Evolutionary conservation across 2,329 filamentous ascomycete species (phyloP).

Genomic region (Lachnellula arida): DNA sequence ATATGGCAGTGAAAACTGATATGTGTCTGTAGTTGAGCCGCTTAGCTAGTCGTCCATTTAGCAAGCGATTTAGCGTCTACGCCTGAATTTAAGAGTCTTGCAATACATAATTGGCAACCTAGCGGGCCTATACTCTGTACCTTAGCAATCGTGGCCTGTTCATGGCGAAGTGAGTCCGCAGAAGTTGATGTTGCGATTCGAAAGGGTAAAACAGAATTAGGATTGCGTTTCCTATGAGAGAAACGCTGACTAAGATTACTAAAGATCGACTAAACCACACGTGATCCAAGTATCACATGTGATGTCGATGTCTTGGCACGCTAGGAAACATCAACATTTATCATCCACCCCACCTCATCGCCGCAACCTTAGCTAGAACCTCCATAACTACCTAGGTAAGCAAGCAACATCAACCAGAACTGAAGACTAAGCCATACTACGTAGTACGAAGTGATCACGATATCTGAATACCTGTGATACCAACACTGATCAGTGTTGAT

Average conservation of each 20-base stretch:
- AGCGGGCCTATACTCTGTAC: neutral
- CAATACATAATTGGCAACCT: neutral
- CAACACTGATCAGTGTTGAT: too few species aligned
- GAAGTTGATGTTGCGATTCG: neutral
- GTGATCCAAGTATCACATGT: too few species aligned
- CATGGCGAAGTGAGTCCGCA: neutral
- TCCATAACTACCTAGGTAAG: too few species aligned
- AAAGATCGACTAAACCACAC: too few species aligned
- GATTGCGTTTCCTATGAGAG: neutral
- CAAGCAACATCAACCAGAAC: too few species aligned
- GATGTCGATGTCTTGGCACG: neutral
- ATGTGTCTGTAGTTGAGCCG: too few species aligned
- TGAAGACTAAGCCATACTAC: too few species aligned
- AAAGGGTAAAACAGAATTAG: neutral
- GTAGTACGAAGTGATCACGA: too few species aligned
- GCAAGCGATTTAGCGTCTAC: neutral
- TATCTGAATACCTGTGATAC: too few species aligned
- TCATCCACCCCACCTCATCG: neutral
- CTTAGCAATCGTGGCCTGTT: neutral
- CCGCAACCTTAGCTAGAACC: neutral
- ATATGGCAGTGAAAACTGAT: too few species aligned
- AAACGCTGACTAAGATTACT: neutral
- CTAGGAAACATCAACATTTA: neutral
- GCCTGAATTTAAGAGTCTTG: constrained; percentile 1
- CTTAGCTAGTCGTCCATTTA: neutral